phyloP scores from a whole-genome alignment of 768 basidiomycete species.

The Naganishia kalamii region DNA sequence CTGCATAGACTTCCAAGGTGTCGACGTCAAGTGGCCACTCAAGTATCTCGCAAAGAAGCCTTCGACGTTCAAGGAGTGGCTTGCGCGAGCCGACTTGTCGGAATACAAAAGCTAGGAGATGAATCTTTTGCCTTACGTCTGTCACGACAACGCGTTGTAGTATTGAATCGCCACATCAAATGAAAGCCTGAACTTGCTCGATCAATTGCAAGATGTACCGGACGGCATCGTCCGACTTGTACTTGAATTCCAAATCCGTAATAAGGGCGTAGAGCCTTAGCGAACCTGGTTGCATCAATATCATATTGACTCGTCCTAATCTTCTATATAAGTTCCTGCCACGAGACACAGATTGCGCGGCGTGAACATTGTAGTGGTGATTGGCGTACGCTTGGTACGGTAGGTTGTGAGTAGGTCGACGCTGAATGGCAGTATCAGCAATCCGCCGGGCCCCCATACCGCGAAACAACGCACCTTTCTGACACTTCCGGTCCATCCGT shows the following conservation, averaged over 20 bases:
- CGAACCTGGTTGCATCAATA: no score
- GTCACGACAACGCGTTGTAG: no score
- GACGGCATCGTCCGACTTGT: no score
- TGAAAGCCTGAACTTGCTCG: no score
- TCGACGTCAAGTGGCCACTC: slow-evolving; percentile 2
- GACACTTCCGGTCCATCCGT: slow-evolving; percentile 17
- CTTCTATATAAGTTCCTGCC: slow-evolving; percentile 54
- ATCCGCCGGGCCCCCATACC: neutral
- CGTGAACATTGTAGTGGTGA: slow-evolving; percentile 88
- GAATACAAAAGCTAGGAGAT: neutral
- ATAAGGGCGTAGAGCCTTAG: no score
- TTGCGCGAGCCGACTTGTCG: neutral
- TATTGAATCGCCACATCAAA: no score
- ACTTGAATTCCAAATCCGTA: no score
- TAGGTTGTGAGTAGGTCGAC: slow-evolving; percentile 81
- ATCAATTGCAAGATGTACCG: no score
- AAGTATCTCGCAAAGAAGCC: slow-evolving; percentile 17
- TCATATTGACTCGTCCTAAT: neutral
- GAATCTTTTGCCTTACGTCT: no score
- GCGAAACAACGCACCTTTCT: slow-evolving; percentile 60
- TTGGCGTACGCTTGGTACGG: slow-evolving; percentile 90
- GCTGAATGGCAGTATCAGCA: slow-evolving; percentile 49
- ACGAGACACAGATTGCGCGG: slow-evolving; percentile 87
- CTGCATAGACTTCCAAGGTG: slow-evolving; percentile 5
- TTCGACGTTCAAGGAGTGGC: slow-evolving; percentile 12